phyloP scores from a whole-genome alignment of 2,329 filamentous ascomycete species.

The Sclerotinia borealis region DNA sequence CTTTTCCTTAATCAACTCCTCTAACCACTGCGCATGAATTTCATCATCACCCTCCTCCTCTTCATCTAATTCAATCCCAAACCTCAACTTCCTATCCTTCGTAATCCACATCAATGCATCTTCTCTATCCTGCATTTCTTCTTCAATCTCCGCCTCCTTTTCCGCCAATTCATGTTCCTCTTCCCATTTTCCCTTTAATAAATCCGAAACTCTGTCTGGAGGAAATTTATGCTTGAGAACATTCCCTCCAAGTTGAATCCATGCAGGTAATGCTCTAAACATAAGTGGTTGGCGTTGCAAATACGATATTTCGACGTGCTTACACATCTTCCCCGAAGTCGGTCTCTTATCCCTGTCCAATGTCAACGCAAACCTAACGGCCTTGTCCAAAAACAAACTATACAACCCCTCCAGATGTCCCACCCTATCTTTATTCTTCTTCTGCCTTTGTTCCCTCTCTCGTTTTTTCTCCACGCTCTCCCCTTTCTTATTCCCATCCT shows the following conservation, averaged over 20 bases:
- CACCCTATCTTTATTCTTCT: background rate
- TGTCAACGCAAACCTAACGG: background rate
- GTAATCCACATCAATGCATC: background rate
- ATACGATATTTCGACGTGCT: background rate
- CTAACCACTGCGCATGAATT: background rate
- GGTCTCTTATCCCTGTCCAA: background rate
- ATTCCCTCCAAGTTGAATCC: background rate
- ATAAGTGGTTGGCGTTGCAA: background rate
- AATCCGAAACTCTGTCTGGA: background rate
- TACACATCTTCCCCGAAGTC: background rate
- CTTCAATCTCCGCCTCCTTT: background rate
- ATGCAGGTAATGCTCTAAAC: background rate
- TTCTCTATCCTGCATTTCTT: background rate
- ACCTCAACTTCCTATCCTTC: background rate
- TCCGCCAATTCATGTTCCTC: background rate
- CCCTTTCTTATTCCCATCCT: background rate
- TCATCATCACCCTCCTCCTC: background rate
- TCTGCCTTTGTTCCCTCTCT: background rate
- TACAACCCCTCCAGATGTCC: background rate
- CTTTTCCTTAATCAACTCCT: background rate
- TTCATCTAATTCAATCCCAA: background rate
- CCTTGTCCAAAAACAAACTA: background rate
- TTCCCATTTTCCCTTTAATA: background rate
- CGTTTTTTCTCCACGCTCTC: background rate
- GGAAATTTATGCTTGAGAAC: background rate